Conservation (phyloP, 495 filamentous ascomycete species). For the Neurospora hispaniola region DNA sequence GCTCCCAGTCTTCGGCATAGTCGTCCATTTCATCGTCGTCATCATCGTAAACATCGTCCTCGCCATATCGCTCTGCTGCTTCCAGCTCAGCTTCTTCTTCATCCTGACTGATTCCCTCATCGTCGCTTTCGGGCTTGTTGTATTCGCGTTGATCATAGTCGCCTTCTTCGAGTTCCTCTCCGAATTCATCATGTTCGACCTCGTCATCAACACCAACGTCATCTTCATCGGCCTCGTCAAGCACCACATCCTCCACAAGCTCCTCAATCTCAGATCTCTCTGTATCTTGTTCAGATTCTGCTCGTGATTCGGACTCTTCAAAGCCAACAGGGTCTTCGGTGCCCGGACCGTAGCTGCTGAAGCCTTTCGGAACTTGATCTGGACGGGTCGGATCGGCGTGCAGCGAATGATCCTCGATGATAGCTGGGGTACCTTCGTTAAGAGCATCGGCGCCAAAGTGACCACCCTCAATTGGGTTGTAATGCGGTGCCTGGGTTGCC, state of each 20-base stretch:
- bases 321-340: not conserved
- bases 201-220: slow-evolving; percentile 12
- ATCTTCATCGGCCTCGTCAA: not conserved
- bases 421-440: slow-evolving; percentile 5
- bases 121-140: slow-evolving; percentile 16
- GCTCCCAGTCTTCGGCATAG: slow-evolving; percentile 14
- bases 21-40: slow-evolving; percentile 17
- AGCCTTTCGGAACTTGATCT: slow-evolving; percentile 13
- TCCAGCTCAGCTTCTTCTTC: slow-evolving; percentile 31
- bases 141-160: slow-evolving; percentile 24
- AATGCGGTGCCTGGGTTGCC: slow-evolving; percentile 10
- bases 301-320: not conserved
- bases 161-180: slow-evolving; percentile 18
- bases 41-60: slow-evolving; percentile 27
- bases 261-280: not conserved
- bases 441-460: slow-evolving; percentile 17
- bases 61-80: slow-evolving; percentile 25
- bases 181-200: slow-evolving; percentile 15
- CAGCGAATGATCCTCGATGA: slow-evolving; percentile 1
- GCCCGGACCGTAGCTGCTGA: slow-evolving; percentile 14
- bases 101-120: slow-evolving; percentile 26
- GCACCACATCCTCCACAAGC: slow-evolving; percentile 8
- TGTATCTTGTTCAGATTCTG: not conserved
- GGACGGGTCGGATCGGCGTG: slow-evolving; percentile 5
- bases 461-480: slow-evolving; percentile 17